Conservation (phyloP, 345 rosid genomes). For the Bruguiera parviflora region DNA sequence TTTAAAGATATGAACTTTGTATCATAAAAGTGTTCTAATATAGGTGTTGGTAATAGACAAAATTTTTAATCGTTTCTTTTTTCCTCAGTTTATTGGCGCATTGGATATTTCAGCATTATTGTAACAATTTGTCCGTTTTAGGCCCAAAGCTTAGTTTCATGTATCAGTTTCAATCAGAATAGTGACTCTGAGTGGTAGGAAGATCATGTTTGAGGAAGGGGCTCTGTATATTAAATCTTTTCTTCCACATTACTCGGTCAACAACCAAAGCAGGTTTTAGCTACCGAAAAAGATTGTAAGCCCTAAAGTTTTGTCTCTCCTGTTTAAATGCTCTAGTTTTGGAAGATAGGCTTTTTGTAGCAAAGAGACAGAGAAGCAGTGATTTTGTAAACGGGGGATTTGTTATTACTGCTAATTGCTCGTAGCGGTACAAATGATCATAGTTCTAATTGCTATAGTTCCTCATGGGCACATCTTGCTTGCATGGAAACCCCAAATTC, state of each 20-base stretch:
- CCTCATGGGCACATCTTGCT: too few relatives aligned
- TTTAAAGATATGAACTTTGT: constrained; percentile 34
- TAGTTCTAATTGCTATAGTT: too few relatives aligned
- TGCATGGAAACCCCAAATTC: too few relatives aligned
- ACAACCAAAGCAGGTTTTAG: constrained; percentile 2
- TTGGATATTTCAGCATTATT: constrained; percentile 27
- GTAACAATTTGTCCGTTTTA: constrained; percentile 17
- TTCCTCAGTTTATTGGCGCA: constrained; percentile 20
- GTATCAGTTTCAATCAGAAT: constrained; percentile 20
- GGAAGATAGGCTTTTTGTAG: too few relatives aligned
- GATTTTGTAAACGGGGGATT: too few relatives aligned
- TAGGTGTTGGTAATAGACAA: constrained; percentile 21
- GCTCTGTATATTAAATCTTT: constrained; percentile 18
- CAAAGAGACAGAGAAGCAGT: too few relatives aligned
- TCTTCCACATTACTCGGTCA: constrained; percentile 3
- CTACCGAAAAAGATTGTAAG: not conserved
- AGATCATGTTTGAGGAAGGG: constrained; percentile 10
- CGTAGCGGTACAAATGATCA: too few relatives aligned
- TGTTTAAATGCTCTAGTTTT: not conserved
- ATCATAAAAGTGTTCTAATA: constrained; percentile 36
- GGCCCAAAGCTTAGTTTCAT: constrained; percentile 20
- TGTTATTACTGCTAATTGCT: too few relatives aligned
- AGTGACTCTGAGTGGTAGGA: constrained; percentile 21
- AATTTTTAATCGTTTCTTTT: constrained; percentile 12
- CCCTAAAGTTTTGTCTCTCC: not conserved